These are phyloP conservation scores for Phytophthora ohioensis DNA, from an alignment of 352 stramenopile genomes.

Conservation along the genomic window DNA sequence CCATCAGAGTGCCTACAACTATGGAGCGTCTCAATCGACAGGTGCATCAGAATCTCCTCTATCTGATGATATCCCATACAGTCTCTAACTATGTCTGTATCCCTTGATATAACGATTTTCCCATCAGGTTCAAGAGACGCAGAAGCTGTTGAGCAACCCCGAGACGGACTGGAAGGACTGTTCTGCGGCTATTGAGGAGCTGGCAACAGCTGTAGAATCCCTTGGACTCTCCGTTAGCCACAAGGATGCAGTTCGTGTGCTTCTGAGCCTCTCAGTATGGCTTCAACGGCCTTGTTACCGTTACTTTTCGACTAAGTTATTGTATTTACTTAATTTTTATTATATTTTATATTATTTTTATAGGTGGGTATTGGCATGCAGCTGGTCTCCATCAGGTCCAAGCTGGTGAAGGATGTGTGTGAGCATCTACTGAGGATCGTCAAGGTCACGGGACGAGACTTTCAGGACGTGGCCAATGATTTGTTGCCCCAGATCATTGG, in stretches of 20 bases:
- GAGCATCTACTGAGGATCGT: constrained; percentile 58
- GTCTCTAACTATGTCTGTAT: constrained; percentile 24
- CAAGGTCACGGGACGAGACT: constrained; percentile 50
- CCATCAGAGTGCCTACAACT: constrained; percentile 4
- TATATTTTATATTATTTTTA: constrained; percentile 1
- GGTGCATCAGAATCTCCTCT: constrained; percentile 21
- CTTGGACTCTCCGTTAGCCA: constrained; percentile 33
- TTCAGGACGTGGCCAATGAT: constrained; percentile 65
- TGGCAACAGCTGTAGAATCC: constrained; percentile 58
- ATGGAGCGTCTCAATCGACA: constrained; percentile 40
- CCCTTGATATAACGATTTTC: constrained; percentile 10
- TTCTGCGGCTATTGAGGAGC: constrained; percentile 48
- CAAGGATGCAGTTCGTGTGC: constrained; percentile 44
- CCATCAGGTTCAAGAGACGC: constrained; percentile 49
- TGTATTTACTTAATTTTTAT: constrained; percentile 14
- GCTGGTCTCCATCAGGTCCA: constrained; percentile 58
- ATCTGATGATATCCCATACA: constrained; percentile 15
- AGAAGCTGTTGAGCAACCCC: constrained; percentile 39
- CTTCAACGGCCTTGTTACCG: constrained; percentile 4
- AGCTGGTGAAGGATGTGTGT: constrained; percentile 63
- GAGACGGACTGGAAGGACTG: constrained; percentile 55
- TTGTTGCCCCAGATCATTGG: constrained; percentile 56
- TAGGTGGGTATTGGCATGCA: constrained; percentile 55
- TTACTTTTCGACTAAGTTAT: constrained; percentile 18
- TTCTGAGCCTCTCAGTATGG: constrained; percentile 59